phyloP scores from a whole-genome alignment of 805 yeast genomes.

The Saitoella complicata region DNA sequence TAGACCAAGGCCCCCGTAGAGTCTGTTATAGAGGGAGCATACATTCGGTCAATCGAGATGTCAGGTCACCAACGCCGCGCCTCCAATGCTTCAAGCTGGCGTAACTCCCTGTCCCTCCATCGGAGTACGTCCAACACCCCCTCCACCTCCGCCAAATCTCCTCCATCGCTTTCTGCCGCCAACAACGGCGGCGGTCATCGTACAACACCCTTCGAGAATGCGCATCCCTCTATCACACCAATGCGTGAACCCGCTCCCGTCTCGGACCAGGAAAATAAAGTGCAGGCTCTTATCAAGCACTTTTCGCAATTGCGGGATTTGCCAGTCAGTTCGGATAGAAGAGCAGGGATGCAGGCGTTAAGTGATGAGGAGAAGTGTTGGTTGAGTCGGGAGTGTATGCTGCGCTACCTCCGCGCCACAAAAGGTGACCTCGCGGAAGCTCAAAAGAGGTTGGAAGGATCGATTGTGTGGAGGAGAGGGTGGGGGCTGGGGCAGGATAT shows the following conservation, averaged over 20 bases:
- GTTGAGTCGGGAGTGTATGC: conserved; percentile 81
- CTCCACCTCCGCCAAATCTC: no score
- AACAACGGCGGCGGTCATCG: no score
- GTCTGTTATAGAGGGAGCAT: no score
- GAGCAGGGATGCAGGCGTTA: conserved; percentile 24
- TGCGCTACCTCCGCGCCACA: conserved; percentile 83
- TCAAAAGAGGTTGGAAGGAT: conserved; percentile 53
- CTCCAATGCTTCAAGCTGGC: no score
- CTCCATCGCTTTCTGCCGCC: no score
- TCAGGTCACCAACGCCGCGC: no score
- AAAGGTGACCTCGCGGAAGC: conserved; percentile 71
- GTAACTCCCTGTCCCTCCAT: no score
- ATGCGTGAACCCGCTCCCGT: conserved; percentile 34
- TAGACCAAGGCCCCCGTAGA: no score
- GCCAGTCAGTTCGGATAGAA: conserved; percentile 27
- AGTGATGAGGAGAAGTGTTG: conserved; percentile 60
- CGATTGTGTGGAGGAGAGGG: conserved; percentile 86
- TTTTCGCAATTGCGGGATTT: conserved; percentile 37
- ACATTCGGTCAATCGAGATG: no score
- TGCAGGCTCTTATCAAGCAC: conserved; percentile 43
- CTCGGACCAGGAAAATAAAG: conserved; percentile 42
- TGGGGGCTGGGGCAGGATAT: conserved; percentile 50
- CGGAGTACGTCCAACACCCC: no score
- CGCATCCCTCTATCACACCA: conserved; percentile 36
- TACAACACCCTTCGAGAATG: conserved; percentile 36